Conservation (phyloP, 192 early-diverging fungal genomes). For the Lunasporangiospora selenospora region DNA sequence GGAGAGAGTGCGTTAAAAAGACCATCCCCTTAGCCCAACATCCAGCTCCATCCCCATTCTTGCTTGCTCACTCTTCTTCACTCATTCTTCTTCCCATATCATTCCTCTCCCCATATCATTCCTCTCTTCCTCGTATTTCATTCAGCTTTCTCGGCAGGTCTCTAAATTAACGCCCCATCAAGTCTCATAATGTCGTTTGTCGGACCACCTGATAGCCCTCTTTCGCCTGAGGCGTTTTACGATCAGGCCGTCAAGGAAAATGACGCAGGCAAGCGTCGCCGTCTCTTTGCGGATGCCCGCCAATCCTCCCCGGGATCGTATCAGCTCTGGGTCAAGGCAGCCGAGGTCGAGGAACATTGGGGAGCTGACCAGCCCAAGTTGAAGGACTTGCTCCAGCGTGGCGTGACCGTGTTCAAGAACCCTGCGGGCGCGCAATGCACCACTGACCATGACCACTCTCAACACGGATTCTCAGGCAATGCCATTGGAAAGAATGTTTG, state of each 20-base stretch:
- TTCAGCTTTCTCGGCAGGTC: no score
- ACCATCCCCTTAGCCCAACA: no score
- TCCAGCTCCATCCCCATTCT: no score
- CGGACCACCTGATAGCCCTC: conserved; percentile 21
- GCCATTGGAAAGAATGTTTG: conserved; percentile 22
- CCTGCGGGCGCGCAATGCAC: conserved; percentile 30
- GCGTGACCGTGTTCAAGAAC: conserved; percentile 45
- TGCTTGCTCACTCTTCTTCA: no score
- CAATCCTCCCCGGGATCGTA: conserved; percentile 32
- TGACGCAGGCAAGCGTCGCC: conserved; percentile 43
- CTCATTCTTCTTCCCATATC: no score
- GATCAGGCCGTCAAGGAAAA: conserved; percentile 19
- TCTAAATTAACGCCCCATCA: no score
- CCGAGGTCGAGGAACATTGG: conserved; percentile 46
- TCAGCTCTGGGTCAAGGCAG: conserved; percentile 47
- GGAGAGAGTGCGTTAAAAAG: no score
- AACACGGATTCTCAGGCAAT: conserved; percentile 15
- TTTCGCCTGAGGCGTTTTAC: conserved; percentile 29
- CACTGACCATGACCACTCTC: conserved; percentile 31
- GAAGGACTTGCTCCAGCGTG: conserved; percentile 29
- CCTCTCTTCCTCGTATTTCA: no score
- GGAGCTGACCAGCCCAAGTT: conserved; percentile 38
- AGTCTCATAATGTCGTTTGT: conserved; percentile 38
- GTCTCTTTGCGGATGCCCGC: conserved; percentile 44
- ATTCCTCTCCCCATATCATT: no score